These are phyloP conservation scores for Pisolithus microcarpus DNA, from an alignment of 768 basidiomycete genomes.

Conservation along the genomic window DNA sequence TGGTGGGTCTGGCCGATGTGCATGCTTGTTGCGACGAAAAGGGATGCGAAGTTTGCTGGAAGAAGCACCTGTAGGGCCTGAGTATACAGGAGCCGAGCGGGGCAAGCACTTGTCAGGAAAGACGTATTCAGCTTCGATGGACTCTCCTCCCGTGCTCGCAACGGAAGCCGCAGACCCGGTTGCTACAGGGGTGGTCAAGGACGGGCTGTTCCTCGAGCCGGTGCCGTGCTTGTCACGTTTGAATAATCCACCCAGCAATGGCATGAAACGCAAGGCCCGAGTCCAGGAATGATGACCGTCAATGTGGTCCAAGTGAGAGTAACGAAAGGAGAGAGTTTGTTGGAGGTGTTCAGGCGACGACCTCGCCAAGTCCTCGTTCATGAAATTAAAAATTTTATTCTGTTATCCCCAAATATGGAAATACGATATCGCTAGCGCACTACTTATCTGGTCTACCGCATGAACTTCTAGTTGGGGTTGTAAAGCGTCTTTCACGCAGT, in stretches of 20 bases:
- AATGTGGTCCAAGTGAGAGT: slow-evolving; percentile 5
- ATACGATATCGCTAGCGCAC: not conserved
- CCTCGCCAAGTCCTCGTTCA: not conserved
- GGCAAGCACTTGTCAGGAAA: slow-evolving; percentile 16
- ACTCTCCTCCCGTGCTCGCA: slow-evolving; percentile 9
- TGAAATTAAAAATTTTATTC: not conserved
- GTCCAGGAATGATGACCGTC: slow-evolving; percentile 7
- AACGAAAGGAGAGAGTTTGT: slow-evolving; percentile 10
- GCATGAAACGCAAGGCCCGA: slow-evolving; percentile 12
- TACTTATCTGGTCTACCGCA: too few species aligned
- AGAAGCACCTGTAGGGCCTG: slow-evolving; percentile 22
- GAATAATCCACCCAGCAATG: slow-evolving; percentile 26
- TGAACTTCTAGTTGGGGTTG: too few species aligned
- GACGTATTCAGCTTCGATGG: slow-evolving; percentile 29
- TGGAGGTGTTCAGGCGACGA: not conserved
- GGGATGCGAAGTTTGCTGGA: slow-evolving; percentile 41
- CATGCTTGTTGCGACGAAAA: slow-evolving; percentile 32
- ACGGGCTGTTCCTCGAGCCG: not conserved
- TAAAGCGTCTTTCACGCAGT: too few species aligned
- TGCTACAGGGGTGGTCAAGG: slow-evolving; percentile 1
- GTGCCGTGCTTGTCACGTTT: slow-evolving; percentile 15
- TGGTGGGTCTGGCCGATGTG: slow-evolving; percentile 9
- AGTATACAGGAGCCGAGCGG: slow-evolving; percentile 12
- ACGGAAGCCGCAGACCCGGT: slow-evolving; percentile 13
- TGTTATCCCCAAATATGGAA: slow-evolving; percentile 4